Evolutionary conservation across 2,329 filamentous ascomycete genomes (phyloP).

Genomic region (Blumeria graminis): DNA sequence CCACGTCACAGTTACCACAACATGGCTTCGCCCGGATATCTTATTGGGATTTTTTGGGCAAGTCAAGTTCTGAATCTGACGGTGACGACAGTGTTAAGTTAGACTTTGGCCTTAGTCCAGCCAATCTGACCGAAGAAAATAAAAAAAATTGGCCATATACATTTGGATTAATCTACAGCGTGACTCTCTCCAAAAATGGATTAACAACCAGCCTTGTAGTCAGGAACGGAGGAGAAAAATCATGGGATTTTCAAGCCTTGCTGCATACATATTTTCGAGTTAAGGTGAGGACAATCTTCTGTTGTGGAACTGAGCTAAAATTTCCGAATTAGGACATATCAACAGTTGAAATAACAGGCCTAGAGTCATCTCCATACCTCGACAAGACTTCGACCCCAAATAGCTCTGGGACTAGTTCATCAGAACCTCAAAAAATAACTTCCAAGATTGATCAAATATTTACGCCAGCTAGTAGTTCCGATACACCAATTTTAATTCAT

Average conservation of each 20-base stretch:
- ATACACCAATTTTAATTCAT: constrained; percentile 30
- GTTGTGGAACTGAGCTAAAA: background rate
- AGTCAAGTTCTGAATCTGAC: constrained; percentile 42
- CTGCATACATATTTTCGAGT: constrained; percentile 78
- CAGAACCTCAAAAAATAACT: constrained; percentile 37
- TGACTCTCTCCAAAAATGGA: constrained; percentile 52
- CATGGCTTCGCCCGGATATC: constrained; percentile 86
- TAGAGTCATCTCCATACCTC: constrained; percentile 50
- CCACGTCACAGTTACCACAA: constrained; percentile 62
- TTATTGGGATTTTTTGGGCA: constrained; percentile 84
- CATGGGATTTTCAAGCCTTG: constrained; percentile 79
- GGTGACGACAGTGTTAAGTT: constrained; percentile 59
- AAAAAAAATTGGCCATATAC: constrained; percentile 60
- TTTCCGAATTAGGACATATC: constrained; percentile 45
- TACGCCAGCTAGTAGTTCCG: constrained; percentile 38
- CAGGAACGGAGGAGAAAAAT: constrained; percentile 56
- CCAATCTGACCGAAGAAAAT: constrained; percentile 42
- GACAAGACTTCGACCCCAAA: constrained; percentile 47
- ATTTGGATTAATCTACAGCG: constrained; percentile 82
- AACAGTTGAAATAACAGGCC: constrained; percentile 45
- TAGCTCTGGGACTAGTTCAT: constrained; percentile 38
- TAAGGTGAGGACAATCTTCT: constrained; percentile 30
- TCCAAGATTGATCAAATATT: constrained; percentile 80
- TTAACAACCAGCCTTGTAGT: constrained; percentile 67
- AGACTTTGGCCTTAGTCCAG: constrained; percentile 71